A percentile compares a stretch with the other conserved stretches of the same genome.
Evolutionary conservation across 2,329 filamentous ascomycete species (phyloP).

Genomic region (Microdochium bolleyi): DNA sequence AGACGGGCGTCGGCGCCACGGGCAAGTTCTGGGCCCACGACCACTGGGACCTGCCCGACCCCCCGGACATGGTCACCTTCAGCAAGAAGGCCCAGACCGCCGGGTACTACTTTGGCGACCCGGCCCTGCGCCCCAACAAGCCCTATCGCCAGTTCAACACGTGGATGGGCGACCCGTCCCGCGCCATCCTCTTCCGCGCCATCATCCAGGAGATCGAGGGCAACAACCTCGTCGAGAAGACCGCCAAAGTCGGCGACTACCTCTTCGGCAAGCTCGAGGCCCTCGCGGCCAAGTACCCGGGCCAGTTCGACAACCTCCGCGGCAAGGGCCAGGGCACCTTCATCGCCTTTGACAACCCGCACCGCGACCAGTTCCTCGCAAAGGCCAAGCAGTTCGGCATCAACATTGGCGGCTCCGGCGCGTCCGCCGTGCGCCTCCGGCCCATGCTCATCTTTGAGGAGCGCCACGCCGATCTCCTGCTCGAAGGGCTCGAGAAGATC

Average conservation of each 20-base stretch:
- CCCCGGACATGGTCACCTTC: constrained; percentile 92
- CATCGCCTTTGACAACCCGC: constrained; percentile 82
- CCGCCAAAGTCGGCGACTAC: constrained; percentile 71
- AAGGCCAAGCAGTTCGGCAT: constrained; percentile 74
- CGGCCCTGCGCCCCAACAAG: constrained; percentile 76
- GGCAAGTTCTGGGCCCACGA: constrained; percentile 97
- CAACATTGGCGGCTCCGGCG: constrained; percentile 81
- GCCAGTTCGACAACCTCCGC: constrained; percentile 73
- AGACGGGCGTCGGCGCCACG: constrained; percentile 87
- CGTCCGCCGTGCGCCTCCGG: constrained; percentile 66
- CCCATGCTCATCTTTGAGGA: constrained; percentile 93
- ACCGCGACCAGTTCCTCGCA: constrained; percentile 69
- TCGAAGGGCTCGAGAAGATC: constrained; percentile 72
- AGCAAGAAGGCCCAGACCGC: constrained; percentile 93
- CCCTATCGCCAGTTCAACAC: constrained; percentile 96
- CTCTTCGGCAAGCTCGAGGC: constrained; percentile 62
- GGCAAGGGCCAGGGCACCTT: constrained; percentile 87
- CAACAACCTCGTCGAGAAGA: constrained; percentile 70
- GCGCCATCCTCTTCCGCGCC: constrained; percentile 76
- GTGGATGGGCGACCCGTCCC: constrained; percentile 90
- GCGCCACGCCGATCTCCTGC: constrained; percentile 78
- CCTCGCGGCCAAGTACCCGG: constrained; percentile 64
- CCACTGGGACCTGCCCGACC: constrained; percentile 74
- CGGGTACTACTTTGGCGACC: constrained; percentile 84
- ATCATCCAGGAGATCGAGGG: constrained; percentile 77